Evolutionary conservation across 768 basidiomycete species (phyloP), one percentile per base, ranked within the genome.

Genomic region (Mycena vitilis): DNA sequence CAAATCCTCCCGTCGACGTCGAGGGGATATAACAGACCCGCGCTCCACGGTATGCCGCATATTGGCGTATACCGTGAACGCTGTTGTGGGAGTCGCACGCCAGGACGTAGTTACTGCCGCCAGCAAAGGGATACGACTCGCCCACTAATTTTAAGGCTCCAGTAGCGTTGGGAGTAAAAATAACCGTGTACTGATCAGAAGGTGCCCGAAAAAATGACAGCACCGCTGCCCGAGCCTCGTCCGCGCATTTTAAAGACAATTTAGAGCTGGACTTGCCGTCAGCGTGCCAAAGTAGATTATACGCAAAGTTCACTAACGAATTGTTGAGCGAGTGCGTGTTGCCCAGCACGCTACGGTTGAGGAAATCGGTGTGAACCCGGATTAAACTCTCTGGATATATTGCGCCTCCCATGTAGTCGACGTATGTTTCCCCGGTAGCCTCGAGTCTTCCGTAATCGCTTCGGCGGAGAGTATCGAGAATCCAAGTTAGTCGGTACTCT

Each of bases 351-450:
- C 79, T 88, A 58, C 80, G 81, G 47, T 83, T 87, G 38, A 95
- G 85, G 74, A 94, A 93, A 57, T 87, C 86, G 47, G 88, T 83
- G 71, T 94, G 92, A 12, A 88, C 86, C 45, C 84, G 85, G 65
- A 95, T 86, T 40, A 95, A 87, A 72, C 89, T 91, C 72, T 93
- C 91, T 13, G 94, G 94, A 70, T 93, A 93, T 40, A 95, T 81
- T 0, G 91, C 87, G 25, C 91, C 93, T 37, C 94, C 94, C 92
- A 95, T 95, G 71, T 92, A 95, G 74, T 95, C 94, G 68, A 94
- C 90, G 66, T 95, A 95, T 11, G 89, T 91, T 80, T 94, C 92
- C 8, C 87, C 87, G 11, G 81, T 80, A 15, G 84, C 85, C 68
- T 89, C 87, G 49, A 92, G 81, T 59, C 91, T 80, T 6, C 81